Evolutionary conservation across 495 filamentous ascomycete species (phyloP), one percentile per base, ranked within the genome.

Genomic region (Trichoderma erinaceum): DNA sequence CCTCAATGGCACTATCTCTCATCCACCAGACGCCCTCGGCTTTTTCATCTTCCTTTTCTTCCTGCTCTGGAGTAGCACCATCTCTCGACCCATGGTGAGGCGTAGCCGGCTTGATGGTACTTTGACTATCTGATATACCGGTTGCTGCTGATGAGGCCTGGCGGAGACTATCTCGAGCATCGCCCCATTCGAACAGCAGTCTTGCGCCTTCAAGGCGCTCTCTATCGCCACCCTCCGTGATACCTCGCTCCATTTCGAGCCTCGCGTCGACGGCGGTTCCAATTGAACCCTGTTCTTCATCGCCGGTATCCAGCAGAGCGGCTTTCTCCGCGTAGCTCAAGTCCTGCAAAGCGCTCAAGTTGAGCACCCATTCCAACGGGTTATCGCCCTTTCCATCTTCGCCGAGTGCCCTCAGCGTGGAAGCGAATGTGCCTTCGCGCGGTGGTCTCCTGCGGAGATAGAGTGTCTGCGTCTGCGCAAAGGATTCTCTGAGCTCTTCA

Each of bases 181-280:
- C 91, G 3, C 87, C 84, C 91, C 92, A 97, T 69, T 89, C 89
- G 76, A 97, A 95, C 61, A 99, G 74, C 12, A 94, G 71, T 67
- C 84, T 84, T 27, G 97, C 77, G 66, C 93, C 91, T 77, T 91
- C 84, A 66, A 97, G 73, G 2, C 86, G 80, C 75, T 95, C 91
- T 46, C 86, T 82, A 71, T 77, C 85, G 52, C 86, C 82, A 52
- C 86, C 87, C 4, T 81, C 80, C 41, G 2, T 18, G 50, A 90
- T 75, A 29, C 84, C 87, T 29, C 83, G 82, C 68, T 89, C 84
- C 29, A 97, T 79, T 25, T 90, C 84, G 10, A 99, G 79, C 64
- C 88, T 82, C 50, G 87, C 86, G 77, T 99, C 95, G 6, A 97
- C 89, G 6, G 88, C 87, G 10, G 90, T 96, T 46, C 75, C 80